Evolutionary conservation across 2,329 filamentous ascomycete species (phyloP), one percentile per base, ranked within the genome.

Genomic region (Colletotrichum eremochloae): DNA sequence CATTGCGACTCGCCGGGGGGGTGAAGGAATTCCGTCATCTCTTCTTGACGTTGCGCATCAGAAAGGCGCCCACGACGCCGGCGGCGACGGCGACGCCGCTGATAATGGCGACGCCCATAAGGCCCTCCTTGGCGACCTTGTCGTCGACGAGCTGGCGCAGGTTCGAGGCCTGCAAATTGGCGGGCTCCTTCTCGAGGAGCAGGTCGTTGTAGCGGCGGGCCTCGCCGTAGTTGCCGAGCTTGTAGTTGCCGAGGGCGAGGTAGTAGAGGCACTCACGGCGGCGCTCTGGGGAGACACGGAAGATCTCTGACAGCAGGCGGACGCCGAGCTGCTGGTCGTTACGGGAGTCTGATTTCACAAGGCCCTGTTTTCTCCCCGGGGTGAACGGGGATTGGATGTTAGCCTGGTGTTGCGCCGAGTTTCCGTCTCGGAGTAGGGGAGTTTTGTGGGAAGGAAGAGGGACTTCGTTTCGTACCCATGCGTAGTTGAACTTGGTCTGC

Each of bases 401-500:
- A 50, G 9, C 46, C 33, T 14, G n/a, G 9, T 18, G 6, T 18
- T 0, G 15, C 24, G n/a, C 44, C 14, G 15, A 3, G 31, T 8
- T 31, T 53, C 2, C 52, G 53, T n/a, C 46, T 18, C 50, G 57
- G 67, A 33, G 62, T 36, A 58, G 68, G 33, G 48, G 31, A 29
- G 6, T 2, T 42, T 42, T 36, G 29, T 63, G 15, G 36, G n/a
- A 36, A 38, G 50, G 56, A 5, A 4, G 60, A 40, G 48, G 15
- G 11, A 29, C 11, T 15, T 1, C 15, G n/a, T 46, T 46, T 46
- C 86, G 69, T 90, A 97, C 95, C 96, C 96, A 99, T 80, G 96
- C 96, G 83, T 96, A 98, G 90, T 99, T 99, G 90, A 99, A 99
- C 82, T 98, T 98, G 74, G 96, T 99, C 84, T 99, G 96, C 52